phyloP scores from a whole-genome alignment of 768 basidiomycete species.

The Arthromyces matolae region DNA sequence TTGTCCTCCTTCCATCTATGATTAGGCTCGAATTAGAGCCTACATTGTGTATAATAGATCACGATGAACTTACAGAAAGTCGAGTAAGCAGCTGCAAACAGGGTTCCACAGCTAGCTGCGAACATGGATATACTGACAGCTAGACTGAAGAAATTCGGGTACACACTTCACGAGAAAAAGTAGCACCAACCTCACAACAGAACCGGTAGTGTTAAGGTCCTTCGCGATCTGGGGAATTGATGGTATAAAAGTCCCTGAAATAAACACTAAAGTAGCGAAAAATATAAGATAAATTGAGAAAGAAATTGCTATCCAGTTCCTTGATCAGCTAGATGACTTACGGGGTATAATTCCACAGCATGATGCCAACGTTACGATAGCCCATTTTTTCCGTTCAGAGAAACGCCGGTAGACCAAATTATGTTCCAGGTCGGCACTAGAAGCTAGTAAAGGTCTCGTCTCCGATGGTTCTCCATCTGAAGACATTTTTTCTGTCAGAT shows the following conservation, averaged over 20 bases:
- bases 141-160: constrained; percentile 13
- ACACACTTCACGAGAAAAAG: constrained; percentile 22
- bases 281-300: constrained; percentile 35
- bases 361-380: constrained; percentile 55
- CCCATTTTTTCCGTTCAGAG: too few species aligned
- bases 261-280: too few species aligned
- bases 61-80: constrained; percentile 33
- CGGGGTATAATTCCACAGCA: constrained; percentile 62
- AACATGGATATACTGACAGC: constrained; percentile 35
- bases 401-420: constrained; percentile 54
- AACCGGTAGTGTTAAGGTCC: constrained; percentile 54
- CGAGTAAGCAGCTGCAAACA: constrained; percentile 32
- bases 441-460: constrained; percentile 34
- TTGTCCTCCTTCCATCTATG: constrained; percentile 49
- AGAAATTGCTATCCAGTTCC: neutral
- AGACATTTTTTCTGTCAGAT: too few species aligned
- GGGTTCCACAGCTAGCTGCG: constrained; percentile 32
- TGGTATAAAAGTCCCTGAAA: too few species aligned
- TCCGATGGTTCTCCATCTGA: constrained; percentile 18
- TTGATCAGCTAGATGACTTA: constrained; percentile 26
- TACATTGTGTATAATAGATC: neutral
- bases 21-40: neutral
- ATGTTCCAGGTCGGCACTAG: constrained; percentile 16
- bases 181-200: constrained; percentile 45
- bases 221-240: too few species aligned